Base-by-base conservation (phyloP, 2,329 filamentous ascomycete species). In the Fusarium penzigii region DNA sequence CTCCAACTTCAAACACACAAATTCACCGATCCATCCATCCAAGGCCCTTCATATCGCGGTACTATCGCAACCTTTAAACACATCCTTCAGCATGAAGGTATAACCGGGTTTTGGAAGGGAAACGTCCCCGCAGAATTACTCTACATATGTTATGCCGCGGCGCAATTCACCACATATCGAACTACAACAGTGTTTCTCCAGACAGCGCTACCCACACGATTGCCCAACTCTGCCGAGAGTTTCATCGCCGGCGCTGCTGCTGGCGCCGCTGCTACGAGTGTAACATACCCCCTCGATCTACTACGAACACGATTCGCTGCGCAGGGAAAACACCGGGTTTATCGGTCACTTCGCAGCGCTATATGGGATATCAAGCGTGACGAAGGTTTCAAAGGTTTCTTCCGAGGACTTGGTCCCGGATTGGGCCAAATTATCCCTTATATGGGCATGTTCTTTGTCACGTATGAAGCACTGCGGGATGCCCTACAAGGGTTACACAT, bases 231-330 rank as follows among this genome's bases (percentile, higher is more conserved):
- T n/a, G 84, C 79, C 42, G 88, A 92, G 70, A 89, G 87, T 48
- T 97, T 97, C 73, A 70, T 96, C 54, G 83, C 90, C 6, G 94
- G 94, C 51, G 93, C 92, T 2, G 72, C 84, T 0, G 92, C 92
- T 2, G 94, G 94, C 41, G 92, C 88, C 3, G 76, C 86, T 20
- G 91, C 92, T 29, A 97, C 94, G 0, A 86, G 86, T 5, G 75
- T 80, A 4, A 97, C 94, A 50, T 99, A 99, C 73, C 94, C 94
- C 17, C 83, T 97, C 48, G 94, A 99, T 72, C 82, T 99, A 12
- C 79, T 99, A 39, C 86, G 94, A 52, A 99, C 94, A 38, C 87
- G 94, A 6, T 99, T 99, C 72, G 94, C 94, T n/a, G 94, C 94
- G 0, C 93, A 97, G 73, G 93, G 93, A 10, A 86, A 75, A 73